Percentiles rank a stretch among this genome's conserved stretches.
Evolutionary conservation across 116 monocot genomes (phyloP).

Genomic region (Trichopus zeylanicus): DNA sequence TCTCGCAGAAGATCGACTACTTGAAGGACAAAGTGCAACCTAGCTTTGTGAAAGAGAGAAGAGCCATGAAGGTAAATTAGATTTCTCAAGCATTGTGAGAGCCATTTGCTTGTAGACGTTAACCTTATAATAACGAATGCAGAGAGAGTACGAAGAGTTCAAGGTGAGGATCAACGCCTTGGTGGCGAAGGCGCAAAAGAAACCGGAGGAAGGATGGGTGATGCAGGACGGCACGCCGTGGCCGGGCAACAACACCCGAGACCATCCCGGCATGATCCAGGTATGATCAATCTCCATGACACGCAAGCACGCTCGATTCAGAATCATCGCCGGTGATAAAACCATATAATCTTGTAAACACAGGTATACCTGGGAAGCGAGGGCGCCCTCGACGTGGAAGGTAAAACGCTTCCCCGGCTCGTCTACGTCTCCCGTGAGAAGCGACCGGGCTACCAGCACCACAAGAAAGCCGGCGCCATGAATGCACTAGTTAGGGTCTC

Average conservation of each 20-base stretch:
- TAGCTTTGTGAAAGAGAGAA: constrained; percentile 76
- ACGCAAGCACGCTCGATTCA: no score
- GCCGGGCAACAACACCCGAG: constrained; percentile 87
- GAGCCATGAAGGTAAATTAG: constrained; percentile 96
- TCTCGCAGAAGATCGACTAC: constrained; percentile 86
- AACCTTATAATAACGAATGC: background rate
- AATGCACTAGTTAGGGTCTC: constrained; percentile 89
- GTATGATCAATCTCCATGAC: constrained; percentile 14
- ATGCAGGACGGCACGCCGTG: constrained; percentile 92
- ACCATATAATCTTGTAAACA: background rate
- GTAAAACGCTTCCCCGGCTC: constrained; percentile 66
- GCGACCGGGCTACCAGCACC: constrained; percentile 85
- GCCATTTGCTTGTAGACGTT: background rate
- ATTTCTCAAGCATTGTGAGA: no score
- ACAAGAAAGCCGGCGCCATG: constrained; percentile 97
- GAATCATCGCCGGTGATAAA: no score
- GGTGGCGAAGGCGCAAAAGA: constrained; percentile 94
- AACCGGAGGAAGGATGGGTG: constrained; percentile 90
- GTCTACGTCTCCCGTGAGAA: constrained; percentile 93
- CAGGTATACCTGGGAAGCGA: constrained; percentile 79
- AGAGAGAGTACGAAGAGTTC: constrained; percentile 94
- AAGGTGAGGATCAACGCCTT: constrained; percentile 83
- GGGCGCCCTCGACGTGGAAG: constrained; percentile 78
- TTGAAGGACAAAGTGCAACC: constrained; percentile 92
- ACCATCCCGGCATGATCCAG: constrained; percentile 97